These are phyloP conservation scores for Cordyceps sp. DNA, from an alignment of 2,329 filamentous ascomycete species.

Conservation along the genomic window DNA sequence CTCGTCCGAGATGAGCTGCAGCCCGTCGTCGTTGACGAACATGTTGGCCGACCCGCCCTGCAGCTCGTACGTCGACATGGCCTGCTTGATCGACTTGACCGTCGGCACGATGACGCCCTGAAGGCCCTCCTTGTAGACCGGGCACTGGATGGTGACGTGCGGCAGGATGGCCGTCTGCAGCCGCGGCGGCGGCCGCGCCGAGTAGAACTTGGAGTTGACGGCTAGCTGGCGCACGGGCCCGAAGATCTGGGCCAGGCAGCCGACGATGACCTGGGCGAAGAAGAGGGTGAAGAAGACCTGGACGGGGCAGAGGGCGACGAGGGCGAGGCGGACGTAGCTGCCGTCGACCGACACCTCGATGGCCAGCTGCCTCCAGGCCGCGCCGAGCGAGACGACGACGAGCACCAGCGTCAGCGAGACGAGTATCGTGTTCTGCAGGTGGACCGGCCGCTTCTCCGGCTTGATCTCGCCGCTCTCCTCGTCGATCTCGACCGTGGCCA, in stretches of 20 bases:
- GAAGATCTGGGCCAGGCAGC: constrained; percentile 58
- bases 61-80: constrained; percentile 60
- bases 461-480: constrained; percentile 54
- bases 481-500: constrained; percentile 42
- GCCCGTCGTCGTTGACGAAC: constrained; percentile 60
- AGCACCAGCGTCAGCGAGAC: constrained; percentile 50
- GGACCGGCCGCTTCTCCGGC: constrained; percentile 47
- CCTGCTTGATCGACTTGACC: constrained; percentile 60
- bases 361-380: constrained; percentile 52
- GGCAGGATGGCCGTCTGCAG: constrained; percentile 42
- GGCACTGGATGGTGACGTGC: constrained; percentile 70
- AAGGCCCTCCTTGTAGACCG: constrained; percentile 77
- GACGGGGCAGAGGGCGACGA: constrained; percentile 49
- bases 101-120: constrained; percentile 60
- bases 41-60: constrained; percentile 66
- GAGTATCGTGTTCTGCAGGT: constrained; percentile 53
- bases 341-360: constrained; percentile 51
- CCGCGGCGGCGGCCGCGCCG: constrained; percentile 49
- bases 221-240: constrained; percentile 59
- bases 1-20: constrained; percentile 49
- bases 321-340: constrained; percentile 43
- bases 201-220: constrained; percentile 69
- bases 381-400: constrained; percentile 49
- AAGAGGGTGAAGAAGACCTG: constrained; percentile 73
- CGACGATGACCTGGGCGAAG: constrained; percentile 64